A percentile compares a stretch with the other conserved stretches of the same genome.
Conservation (phyloP, 2,329 filamentous ascomycete genomes). For the Amphichorda felina region DNA sequence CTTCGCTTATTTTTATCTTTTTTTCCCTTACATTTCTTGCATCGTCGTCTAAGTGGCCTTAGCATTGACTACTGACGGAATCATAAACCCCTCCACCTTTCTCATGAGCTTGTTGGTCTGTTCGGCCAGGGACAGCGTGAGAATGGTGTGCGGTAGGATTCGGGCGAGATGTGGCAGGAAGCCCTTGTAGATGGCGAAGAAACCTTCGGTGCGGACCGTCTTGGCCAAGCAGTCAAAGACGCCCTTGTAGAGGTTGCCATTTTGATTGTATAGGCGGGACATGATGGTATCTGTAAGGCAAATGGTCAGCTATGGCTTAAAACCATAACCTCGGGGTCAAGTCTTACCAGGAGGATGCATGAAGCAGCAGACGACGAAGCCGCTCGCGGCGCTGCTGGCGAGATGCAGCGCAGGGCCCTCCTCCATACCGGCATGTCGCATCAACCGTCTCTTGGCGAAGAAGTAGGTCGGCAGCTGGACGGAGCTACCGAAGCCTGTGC, state of each 20-base stretch:
- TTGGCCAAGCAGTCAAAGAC: conserved; percentile 87
- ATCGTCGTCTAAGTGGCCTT: neutral
- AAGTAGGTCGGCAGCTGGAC: conserved; percentile 98
- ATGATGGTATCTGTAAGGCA: conserved; percentile 71
- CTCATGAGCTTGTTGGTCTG: conserved; percentile 92
- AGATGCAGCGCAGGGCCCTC: conserved; percentile 86
- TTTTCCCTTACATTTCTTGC: neutral
- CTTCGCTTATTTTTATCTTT: neutral
- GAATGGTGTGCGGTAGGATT: conserved; percentile 89
- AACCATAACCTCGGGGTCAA: neutral
- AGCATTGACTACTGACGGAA: conserved; percentile 12
- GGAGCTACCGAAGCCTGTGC: conserved; percentile 89
- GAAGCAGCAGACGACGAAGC: conserved; percentile 91
- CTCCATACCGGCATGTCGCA: conserved; percentile 75
- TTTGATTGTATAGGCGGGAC: conserved; percentile 98
- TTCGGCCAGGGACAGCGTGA: conserved; percentile 87
- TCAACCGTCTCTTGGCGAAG: conserved; percentile 80
- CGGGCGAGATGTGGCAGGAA: conserved; percentile 90
- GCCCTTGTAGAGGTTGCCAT: conserved; percentile 88
- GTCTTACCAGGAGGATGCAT: conserved; percentile 87
- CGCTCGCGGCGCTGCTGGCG: conserved; percentile 76
- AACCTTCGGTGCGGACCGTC: conserved; percentile 81
- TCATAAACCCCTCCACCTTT: conserved; percentile 53
- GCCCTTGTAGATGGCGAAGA: conserved; percentile 94
- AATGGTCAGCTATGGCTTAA: neutral